Percentiles rank a stretch among this genome's conserved stretches.
Evolutionary conservation across 257 asterid species (phyloP).

Genomic region (Galeopsis tetrahit): DNA sequence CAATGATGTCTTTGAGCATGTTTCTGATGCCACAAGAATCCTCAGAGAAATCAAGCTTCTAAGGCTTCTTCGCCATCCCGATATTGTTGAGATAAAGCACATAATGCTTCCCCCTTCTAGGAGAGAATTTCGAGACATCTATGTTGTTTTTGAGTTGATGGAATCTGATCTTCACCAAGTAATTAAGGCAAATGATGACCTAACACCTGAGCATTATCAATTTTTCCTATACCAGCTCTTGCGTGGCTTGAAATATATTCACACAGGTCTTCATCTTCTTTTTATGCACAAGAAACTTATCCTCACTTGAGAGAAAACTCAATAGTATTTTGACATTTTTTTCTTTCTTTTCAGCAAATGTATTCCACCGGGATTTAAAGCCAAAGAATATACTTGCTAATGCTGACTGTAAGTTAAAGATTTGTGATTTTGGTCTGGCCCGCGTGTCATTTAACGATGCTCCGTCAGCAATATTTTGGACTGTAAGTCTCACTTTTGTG

Average conservation of each 20-base stretch:
- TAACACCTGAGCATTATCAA: slow-evolving; percentile 91
- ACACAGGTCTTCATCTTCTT: slow-evolving; percentile 60
- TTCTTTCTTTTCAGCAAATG: slow-evolving; percentile 65
- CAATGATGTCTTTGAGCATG: slow-evolving; percentile 94
- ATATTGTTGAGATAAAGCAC: slow-evolving; percentile 90
- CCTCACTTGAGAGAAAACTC: background rate
- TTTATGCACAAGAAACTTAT: slow-evolving; percentile 18
- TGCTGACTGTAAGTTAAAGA: slow-evolving; percentile 96
- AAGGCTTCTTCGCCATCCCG: slow-evolving; percentile 89
- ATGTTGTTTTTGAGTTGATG: slow-evolving; percentile 92
- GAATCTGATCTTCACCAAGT: slow-evolving; percentile 99
- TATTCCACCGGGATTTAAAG: slow-evolving; percentile 92
- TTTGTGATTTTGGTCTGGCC: slow-evolving; percentile 96
- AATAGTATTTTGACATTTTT: slow-evolving; percentile 26
- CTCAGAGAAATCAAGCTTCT: slow-evolving; percentile 96
- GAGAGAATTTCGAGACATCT: slow-evolving; percentile 89
- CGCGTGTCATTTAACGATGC: slow-evolving; percentile 97
- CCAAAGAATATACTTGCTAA: slow-evolving; percentile 97
- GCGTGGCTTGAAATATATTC: slow-evolving; percentile 88
- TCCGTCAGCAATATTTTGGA: slow-evolving; percentile 98
- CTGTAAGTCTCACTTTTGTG: slow-evolving; percentile 54
- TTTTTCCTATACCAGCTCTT: slow-evolving; percentile 92
- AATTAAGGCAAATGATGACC: slow-evolving; percentile 89
- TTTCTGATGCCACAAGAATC: slow-evolving; percentile 93
- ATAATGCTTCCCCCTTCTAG: slow-evolving; percentile 98